Base-by-base conservation (phyloP, 2,329 filamentous ascomycete genomes). In the Neurospora sp. region DNA sequence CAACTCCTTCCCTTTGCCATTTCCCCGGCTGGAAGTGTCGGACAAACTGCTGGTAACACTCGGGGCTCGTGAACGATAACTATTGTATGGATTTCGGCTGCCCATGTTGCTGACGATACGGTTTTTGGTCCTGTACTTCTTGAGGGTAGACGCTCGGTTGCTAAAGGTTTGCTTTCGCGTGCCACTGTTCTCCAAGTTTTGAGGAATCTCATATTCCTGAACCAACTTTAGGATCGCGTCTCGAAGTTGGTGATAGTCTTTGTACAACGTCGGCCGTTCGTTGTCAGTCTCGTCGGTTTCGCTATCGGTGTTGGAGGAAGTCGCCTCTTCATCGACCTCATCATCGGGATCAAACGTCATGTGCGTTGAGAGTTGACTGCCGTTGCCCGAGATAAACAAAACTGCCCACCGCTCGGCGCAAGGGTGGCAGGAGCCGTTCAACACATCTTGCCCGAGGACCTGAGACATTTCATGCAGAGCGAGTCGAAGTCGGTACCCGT, bases 401-500 rank as follows among this genome's bases (percentile, higher is more conserved):
- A 96, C 89, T 4, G 91, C 87, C 93, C 93, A 97, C 69, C 90
- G 85, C 79, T 96, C 93, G 1, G 90, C 89, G 72, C 92, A 95
- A 8, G 92, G 92, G 75, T 96, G 91, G 69, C 89, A 90, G 15
- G 87, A 83, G 28, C 91, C 91, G 67, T 89, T 87, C 19, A 89
- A 83, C 12, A 83, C 85, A 15, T 93, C 89, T 6, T 82, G 75
- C 4, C 91, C 90, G 10, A 93, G 81, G 6, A 84, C 84, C 66
- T 91, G 87, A 6, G 82, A 85, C 88, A 93, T 89, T 75, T 93
- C 90, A 69, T 91, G 88, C 68, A 92, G 83, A 4, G 90, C 90
- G 71, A 87, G 81, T 41, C 89, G 87, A 68, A 93, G 82, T 40
- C 86, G 87, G 73, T 86, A 87, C 1, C 89, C 87, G 71, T 91